phyloP scores from a whole-genome alignment of 192 early-diverging fungal species.

The Phycomyces nitens region DNA sequence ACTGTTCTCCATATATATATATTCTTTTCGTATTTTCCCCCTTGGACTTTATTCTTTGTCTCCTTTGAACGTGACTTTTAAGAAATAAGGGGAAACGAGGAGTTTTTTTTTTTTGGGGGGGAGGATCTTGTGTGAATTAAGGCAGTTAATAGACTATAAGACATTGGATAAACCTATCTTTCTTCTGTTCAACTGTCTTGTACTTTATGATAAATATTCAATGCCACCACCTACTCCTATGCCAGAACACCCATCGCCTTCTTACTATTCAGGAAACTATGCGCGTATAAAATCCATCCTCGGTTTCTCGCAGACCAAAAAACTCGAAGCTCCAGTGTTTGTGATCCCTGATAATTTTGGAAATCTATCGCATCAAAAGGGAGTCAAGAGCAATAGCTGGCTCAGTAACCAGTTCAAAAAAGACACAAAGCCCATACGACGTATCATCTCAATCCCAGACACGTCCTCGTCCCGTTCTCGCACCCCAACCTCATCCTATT shows the following conservation, averaged over 20 bases:
- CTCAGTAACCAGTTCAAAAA: background rate
- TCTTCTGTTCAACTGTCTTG: too few relatives aligned
- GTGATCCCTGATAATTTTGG: slow-evolving; percentile 19
- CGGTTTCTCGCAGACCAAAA: background rate
- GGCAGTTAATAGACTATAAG: too few relatives aligned
- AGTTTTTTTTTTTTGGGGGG: slow-evolving; percentile 1
- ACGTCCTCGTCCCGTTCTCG: background rate
- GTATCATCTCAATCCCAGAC: background rate
- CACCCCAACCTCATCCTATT: slow-evolving; percentile 1
- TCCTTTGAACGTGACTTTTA: too few relatives aligned
- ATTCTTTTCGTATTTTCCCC: too few relatives aligned
- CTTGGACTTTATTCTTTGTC: too few relatives aligned
- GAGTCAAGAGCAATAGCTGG: slow-evolving; percentile 14
- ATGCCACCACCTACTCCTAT: background rate
- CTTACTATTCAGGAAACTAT: slow-evolving; percentile 9
- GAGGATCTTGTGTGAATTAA: background rate
- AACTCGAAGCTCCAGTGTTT: background rate
- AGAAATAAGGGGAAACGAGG: background rate
- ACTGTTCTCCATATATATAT: too few relatives aligned
- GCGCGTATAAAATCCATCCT: slow-evolving; percentile 15
- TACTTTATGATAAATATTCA: too few relatives aligned
- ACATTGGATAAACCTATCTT: too few relatives aligned
- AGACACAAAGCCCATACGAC: too few relatives aligned
- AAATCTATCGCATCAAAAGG: slow-evolving; percentile 1
- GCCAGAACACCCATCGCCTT: slow-evolving; percentile 4